Evolutionary conservation across 495 filamentous ascomycete species (phyloP).

Genomic region (Annulohypoxylon maeteangense): DNA sequence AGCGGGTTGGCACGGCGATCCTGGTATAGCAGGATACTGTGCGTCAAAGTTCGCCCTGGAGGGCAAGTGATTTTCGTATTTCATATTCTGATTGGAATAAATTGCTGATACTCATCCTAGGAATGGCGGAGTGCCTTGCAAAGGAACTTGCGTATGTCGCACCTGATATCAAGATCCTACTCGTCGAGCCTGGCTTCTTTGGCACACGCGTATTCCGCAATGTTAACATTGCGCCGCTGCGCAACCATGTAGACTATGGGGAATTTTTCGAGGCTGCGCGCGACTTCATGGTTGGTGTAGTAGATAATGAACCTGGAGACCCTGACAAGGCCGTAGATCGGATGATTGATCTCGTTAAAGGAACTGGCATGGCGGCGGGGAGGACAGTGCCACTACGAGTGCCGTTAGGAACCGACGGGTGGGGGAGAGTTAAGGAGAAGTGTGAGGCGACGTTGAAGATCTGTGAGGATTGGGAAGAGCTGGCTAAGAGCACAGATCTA

Average conservation of each 20-base stretch:
- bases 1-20: constrained; percentile 58
- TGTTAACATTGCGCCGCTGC: constrained; percentile 18
- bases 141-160: constrained; percentile 15
- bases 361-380: constrained; percentile 50
- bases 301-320: constrained; percentile 54
- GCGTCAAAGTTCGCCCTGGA: constrained; percentile 95
- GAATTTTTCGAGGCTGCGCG: neutral
- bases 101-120: neutral
- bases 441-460: constrained; percentile 38
- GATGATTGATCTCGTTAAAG: constrained; percentile 54
- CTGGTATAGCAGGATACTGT: constrained; percentile 69
- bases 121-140: constrained; percentile 12
- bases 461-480: constrained; percentile 36
- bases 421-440: constrained; percentile 50
- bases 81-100: neutral
- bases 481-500: constrained; percentile 8
- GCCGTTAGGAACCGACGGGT: constrained; percentile 58
- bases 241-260: constrained; percentile 13
- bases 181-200: constrained; percentile 16
- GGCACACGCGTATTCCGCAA: constrained; percentile 30
- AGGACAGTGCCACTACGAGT: constrained; percentile 56
- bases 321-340: constrained; percentile 47
- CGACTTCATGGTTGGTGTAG: neutral
- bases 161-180: constrained; percentile 8
- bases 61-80: constrained; percentile 54